phyloP scores from a whole-genome alignment of 345 rosid species.

The Iberis pinnata region DNA sequence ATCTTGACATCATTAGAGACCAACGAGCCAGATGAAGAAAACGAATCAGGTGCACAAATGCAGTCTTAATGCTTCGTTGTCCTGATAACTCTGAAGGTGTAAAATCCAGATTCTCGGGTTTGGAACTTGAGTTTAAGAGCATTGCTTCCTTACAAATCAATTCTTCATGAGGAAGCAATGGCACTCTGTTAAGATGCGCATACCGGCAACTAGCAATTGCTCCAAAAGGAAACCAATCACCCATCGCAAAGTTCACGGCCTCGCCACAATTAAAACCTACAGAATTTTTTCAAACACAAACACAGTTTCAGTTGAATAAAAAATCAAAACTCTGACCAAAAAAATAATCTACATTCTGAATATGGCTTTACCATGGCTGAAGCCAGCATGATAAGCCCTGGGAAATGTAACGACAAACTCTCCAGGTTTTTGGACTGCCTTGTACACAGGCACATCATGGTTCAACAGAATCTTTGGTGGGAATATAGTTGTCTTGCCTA shows the following conservation, averaged over 20 bases:
- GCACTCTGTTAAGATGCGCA: constrained; percentile 81
- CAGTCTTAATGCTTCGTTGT: constrained; percentile 47
- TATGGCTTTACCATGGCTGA: constrained; percentile 73
- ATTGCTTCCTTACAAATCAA: constrained; percentile 94
- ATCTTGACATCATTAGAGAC: constrained; percentile 59
- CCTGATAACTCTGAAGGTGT: constrained; percentile 51
- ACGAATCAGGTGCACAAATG: constrained; percentile 75
- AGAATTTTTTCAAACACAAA: constrained; percentile 21
- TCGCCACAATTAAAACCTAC: constrained; percentile 98
- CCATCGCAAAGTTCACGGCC: constrained; percentile 98
- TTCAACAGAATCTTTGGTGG: constrained; percentile 85
- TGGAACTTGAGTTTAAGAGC: constrained; percentile 47
- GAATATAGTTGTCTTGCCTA: constrained; percentile 95
- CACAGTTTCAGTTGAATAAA: not conserved
- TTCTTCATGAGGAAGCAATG: constrained; percentile 97
- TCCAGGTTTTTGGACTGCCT: constrained; percentile 97
- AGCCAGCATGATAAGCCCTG: constrained; percentile 98
- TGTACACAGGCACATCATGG: constrained; percentile 84
- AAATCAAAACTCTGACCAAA: not conserved
- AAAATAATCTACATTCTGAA: not conserved
- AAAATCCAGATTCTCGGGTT: constrained; percentile 51
- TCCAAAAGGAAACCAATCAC: constrained; percentile 95
- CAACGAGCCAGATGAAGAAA: constrained; percentile 80
- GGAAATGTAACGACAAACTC: constrained; percentile 90
- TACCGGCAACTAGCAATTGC: constrained; percentile 90